Evolutionary conservation across 352 stramenopile species (phyloP).

Genomic region (Globisporangium recalcitrans): DNA sequence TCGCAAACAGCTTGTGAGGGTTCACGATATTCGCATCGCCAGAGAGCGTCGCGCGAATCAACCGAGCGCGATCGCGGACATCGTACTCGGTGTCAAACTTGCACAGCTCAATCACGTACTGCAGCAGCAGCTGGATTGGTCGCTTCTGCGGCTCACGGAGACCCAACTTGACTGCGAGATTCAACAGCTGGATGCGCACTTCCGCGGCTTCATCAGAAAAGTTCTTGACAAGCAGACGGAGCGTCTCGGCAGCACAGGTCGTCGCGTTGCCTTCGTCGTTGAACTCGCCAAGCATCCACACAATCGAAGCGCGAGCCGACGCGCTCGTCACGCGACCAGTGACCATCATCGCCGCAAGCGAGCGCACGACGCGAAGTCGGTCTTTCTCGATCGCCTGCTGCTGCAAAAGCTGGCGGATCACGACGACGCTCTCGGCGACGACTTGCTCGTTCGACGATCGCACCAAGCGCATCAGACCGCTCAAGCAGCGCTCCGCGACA

Average conservation of each 20-base stretch:
- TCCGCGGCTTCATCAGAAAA: constrained; percentile 88
- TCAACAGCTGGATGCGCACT: constrained; percentile 88
- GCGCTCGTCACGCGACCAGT: constrained; percentile 61
- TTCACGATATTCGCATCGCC: constrained; percentile 55
- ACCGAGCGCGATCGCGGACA: constrained; percentile 86
- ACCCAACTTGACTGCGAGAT: constrained; percentile 90
- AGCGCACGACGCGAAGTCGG: constrained; percentile 68
- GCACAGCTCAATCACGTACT: constrained; percentile 91
- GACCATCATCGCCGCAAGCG: constrained; percentile 74
- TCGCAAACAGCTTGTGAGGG: constrained; percentile 70
- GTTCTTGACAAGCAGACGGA: constrained; percentile 82
- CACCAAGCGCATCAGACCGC: constrained; percentile 81
- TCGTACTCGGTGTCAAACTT: constrained; percentile 93
- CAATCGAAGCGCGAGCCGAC: constrained; percentile 81
- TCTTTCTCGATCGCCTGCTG: constrained; percentile 80
- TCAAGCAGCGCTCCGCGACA: constrained; percentile 89
- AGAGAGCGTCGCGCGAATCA: constrained; percentile 72
- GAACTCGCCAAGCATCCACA: constrained; percentile 93
- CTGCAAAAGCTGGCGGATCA: constrained; percentile 94
- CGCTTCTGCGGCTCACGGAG: constrained; percentile 63
- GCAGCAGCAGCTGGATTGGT: constrained; percentile 74
- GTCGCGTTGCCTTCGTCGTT: constrained; percentile 54
- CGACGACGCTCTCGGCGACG: constrained; percentile 93
- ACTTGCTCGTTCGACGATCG: constrained; percentile 86
- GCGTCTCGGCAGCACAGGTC: constrained; percentile 73